Base-by-base conservation (phyloP, 306 rosid genomes). In the Prunus padus region DNA sequence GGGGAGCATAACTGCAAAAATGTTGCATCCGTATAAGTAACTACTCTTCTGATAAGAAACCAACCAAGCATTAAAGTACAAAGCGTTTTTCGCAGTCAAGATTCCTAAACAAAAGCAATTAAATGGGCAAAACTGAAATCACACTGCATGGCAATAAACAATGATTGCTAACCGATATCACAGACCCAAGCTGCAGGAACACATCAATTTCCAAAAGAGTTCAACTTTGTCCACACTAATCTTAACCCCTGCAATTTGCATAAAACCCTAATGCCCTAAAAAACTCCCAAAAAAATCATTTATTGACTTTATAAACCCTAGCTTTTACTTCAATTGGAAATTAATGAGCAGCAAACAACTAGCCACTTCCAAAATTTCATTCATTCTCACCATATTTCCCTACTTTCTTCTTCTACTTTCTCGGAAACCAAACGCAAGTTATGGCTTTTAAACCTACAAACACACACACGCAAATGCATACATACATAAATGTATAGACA, bases 1-100 rank as follows among this genome's bases (percentile, higher is more conserved):
- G 78, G 56, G 69, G 81, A 76, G 80, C 81, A 85, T 42, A 80
- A 78, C 97, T 95, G 82, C 88, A 87, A 52, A n/a, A 65, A 81
- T 73, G 63, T 31, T 45, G 69, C 31, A 19, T 13, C 7, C n/a
- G 23, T 25, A 50, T 46, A 76, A 69, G 40, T 59, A 80, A 68
- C n/a, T 20, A 66, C 66, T 72, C 15, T 2, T 25, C 44, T 23
- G 45, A 45, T 15, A 49, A 45, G 25, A 67, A 72, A 46, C 54
- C 47, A 30, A 22, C 59, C 44, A 8, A 31, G 45, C 42, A 60
- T 14, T 37, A 37, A 62, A 46, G 3, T 5, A 64, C 30, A 75
- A 6, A 20, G 26, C 54, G 37, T 15, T 46, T 22, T 51, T 3
- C 2, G 11, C 44, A 1, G 1, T 61, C 40, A 28, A 61, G 26